A percentile compares a stretch with the other conserved stretches of the same genome.
Conservation (phyloP, 805 yeast genomes). For the Schwanniomyces occidentalis region DNA sequence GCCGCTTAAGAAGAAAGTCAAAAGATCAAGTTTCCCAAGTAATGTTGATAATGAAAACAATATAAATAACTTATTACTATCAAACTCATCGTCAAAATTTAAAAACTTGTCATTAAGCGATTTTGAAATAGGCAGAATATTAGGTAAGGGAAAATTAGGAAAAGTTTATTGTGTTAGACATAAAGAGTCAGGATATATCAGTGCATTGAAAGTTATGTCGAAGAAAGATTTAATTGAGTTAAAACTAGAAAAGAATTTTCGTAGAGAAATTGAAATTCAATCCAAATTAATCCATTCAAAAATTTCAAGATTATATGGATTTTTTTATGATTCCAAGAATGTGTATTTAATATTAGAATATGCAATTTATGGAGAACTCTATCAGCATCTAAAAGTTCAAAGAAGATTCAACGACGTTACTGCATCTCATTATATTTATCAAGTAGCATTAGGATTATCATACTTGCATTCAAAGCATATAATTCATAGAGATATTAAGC, state of each 20-base stretch:
- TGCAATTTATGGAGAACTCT: conserved; percentile 83
- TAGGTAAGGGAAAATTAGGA: conserved; percentile 95
- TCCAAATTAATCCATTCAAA: conserved; percentile 75
- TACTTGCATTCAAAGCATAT: conserved; percentile 79
- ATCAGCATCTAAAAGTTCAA: conserved; percentile 63
- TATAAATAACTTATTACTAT: conserved; percentile 1
- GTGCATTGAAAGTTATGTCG: conserved; percentile 91
- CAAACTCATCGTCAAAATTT: conserved; percentile 3
- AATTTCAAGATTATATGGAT: conserved; percentile 78
- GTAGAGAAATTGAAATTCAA: conserved; percentile 91
- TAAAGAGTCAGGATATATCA: conserved; percentile 68
- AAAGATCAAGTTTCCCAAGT: conserved; percentile 1
- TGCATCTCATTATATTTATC: conserved; percentile 79
- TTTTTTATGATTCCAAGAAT: conserved; percentile 76
- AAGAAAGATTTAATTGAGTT: conserved; percentile 73
- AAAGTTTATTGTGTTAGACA: conserved; percentile 88
- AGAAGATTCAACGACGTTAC: conserved; percentile 69
- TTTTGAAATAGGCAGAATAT: conserved; percentile 82
- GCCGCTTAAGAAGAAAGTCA: conserved; percentile 2
- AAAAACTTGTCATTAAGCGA: conserved; percentile 44
- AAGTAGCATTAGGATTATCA: conserved; percentile 75
- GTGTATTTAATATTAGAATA: conserved; percentile 86
- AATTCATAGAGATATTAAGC: conserved; percentile 91
- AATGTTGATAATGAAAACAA: background rate
- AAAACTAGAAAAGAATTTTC: conserved; percentile 80